A percentile compares a stretch with the other conserved stretches of the same genome.
Conservation (phyloP, 2,329 filamentous ascomycete species). For the Zymoseptoria pseudotritici region DNA sequence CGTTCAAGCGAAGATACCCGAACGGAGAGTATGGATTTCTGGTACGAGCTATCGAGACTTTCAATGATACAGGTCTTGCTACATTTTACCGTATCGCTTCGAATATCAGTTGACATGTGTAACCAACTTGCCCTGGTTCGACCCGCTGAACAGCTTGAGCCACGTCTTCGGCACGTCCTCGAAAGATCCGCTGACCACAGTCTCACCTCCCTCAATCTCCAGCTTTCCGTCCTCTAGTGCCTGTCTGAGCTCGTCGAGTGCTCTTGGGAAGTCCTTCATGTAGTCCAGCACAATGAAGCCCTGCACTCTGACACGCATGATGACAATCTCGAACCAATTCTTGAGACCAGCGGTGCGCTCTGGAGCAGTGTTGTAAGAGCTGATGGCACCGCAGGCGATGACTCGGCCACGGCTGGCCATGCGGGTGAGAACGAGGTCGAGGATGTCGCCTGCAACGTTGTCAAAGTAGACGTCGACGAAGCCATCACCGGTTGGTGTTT, state of each 20-base stretch:
- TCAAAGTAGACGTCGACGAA: constrained; percentile 63
- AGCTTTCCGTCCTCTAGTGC: constrained; percentile 41
- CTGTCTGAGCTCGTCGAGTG: constrained; percentile 19
- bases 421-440: constrained; percentile 58
- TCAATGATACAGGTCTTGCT: background rate
- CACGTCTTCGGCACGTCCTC: constrained; percentile 45
- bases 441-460: constrained; percentile 65
- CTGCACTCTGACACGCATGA: constrained; percentile 27
- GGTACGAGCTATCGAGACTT: background rate
- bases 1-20: background rate
- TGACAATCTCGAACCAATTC: constrained; percentile 32
- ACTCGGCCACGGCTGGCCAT: constrained; percentile 58
- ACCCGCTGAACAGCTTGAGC: constrained; percentile 42
- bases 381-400: constrained; percentile 63
- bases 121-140: constrained; percentile 42
- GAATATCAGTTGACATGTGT: constrained; percentile 27
- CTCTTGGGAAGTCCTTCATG: constrained; percentile 18
- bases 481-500: constrained; percentile 30
- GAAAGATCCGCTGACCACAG: constrained; percentile 40
- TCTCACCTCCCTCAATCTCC: constrained; percentile 39
- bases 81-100: background rate
- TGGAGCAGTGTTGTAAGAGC: constrained; percentile 55
- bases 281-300: constrained; percentile 32
- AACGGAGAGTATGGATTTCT: background rate
- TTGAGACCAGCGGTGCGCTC: constrained; percentile 30